Percentiles rank a stretch among this genome's conserved stretches.
Conservation (phyloP, 2,329 filamentous ascomycete species). For the Lachnellula hyalina region DNA sequence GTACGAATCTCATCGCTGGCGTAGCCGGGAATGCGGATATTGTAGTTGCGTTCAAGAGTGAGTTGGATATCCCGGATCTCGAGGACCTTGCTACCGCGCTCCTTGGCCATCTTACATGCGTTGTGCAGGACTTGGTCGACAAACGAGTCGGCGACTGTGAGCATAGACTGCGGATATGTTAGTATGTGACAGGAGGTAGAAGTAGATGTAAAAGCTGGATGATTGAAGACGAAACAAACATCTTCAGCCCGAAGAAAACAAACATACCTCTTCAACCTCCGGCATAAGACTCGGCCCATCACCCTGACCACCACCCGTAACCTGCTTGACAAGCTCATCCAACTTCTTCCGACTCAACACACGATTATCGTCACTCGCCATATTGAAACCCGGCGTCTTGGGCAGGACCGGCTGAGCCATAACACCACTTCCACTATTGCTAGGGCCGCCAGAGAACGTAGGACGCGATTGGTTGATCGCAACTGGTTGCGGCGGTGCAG, state of each 20-base stretch:
- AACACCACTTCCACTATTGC: slow-evolving; percentile 70
- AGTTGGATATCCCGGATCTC: slow-evolving; percentile 85
- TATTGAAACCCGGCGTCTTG: slow-evolving; percentile 75
- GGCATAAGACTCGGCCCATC: slow-evolving; percentile 71
- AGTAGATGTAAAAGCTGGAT: slow-evolving; percentile 2
- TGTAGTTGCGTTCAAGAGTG: slow-evolving; percentile 78
- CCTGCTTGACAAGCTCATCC: slow-evolving; percentile 89
- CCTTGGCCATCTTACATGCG: slow-evolving; percentile 87
- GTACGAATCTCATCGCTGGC: slow-evolving; percentile 91
- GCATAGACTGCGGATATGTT: slow-evolving; percentile 58
- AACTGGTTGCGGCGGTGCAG: slow-evolving; percentile 68
- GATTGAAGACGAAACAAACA: too few species aligned
- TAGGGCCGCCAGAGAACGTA: slow-evolving; percentile 73
- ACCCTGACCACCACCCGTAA: slow-evolving; percentile 72
- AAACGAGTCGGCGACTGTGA: slow-evolving; percentile 88
- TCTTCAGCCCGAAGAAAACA: background rate
- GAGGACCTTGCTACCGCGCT: slow-evolving; percentile 82
- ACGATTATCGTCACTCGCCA: slow-evolving; percentile 87
- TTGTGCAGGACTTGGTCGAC: slow-evolving; percentile 84
- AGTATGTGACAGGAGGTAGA: slow-evolving; percentile 3
- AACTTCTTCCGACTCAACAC: slow-evolving; percentile 98
- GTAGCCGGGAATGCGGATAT: slow-evolving; percentile 90
- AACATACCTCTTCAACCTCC: slow-evolving; percentile 86
- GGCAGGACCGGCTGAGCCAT: slow-evolving; percentile 82
- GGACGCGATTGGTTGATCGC: slow-evolving; percentile 67